These are phyloP conservation scores for Cytospora schulzeri DNA, from an alignment of 2,329 filamentous ascomycete genomes.

Conservation along the genomic window DNA sequence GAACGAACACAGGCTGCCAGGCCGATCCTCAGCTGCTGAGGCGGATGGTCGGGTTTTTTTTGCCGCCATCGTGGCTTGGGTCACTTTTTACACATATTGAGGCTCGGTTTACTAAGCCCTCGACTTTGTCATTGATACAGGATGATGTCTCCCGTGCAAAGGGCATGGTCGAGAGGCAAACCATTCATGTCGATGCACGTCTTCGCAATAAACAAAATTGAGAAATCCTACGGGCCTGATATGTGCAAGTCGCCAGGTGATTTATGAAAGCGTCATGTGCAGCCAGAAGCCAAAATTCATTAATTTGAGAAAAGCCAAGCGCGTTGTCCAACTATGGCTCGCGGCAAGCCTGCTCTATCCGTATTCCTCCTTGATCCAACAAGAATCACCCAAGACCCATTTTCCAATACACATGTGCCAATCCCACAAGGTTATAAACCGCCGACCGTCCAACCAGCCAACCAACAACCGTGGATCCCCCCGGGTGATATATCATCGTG, in stretches of 20 bases:
- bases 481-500: slow-evolving; percentile 19
- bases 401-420: slow-evolving; percentile 17
- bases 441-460: slow-evolving; percentile 8
- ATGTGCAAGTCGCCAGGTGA: neutral
- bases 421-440: slow-evolving; percentile 10
- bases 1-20: too few relatives aligned
- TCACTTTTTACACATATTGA: neutral
- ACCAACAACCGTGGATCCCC: neutral
- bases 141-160: too few relatives aligned
- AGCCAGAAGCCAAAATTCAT: slow-evolving; percentile 10
- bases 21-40: neutral
- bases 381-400: slow-evolving; percentile 11
- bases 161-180: too few relatives aligned
- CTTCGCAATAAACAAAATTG: neutral
- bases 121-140: neutral
- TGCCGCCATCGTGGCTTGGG: neutral
- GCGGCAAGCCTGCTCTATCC: neutral
- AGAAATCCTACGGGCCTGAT: too few relatives aligned
- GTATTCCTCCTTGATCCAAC: slow-evolving; percentile 7
- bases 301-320: slow-evolving; percentile 2
- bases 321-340: neutral
- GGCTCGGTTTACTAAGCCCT: neutral
- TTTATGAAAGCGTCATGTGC: neutral
- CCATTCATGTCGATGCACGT: neutral
- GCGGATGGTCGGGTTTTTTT: neutral